A percentile compares a stretch with the other conserved stretches of the same genome.
phyloP scores from a whole-genome alignment of 2,329 filamentous ascomycete genomes.

The Ilyonectria robusta region DNA sequence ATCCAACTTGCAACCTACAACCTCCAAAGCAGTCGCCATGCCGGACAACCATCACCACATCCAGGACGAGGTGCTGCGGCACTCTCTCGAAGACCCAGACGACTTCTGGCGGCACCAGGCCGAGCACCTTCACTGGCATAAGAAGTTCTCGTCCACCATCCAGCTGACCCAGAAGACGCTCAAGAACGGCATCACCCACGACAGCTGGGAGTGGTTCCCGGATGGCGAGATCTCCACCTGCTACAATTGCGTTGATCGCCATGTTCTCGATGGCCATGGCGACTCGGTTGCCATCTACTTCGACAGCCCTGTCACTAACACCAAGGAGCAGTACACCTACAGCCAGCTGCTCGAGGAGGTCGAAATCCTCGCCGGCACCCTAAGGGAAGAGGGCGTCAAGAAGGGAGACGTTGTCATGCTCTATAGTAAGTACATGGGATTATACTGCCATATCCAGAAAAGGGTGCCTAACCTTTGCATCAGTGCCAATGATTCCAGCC shows the following conservation, averaged over 20 bases:
- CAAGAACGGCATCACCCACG: conserved; percentile 72
- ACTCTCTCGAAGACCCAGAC: conserved; percentile 78
- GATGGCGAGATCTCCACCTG: conserved; percentile 91
- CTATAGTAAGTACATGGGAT: conserved; percentile 74
- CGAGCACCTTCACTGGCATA: conserved; percentile 84
- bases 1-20: background rate
- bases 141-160: conserved; percentile 76
- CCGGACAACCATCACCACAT: conserved; percentile 44
- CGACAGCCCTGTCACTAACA: conserved; percentile 86
- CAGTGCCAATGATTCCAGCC: conserved; percentile 95
- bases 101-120: conserved; percentile 84
- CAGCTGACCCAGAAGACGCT: conserved; percentile 74
- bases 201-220: conserved; percentile 91
- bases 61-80: conserved; percentile 66
- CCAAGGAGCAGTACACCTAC: conserved; percentile 83
- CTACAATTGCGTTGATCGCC: conserved; percentile 92
- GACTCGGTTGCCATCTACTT: conserved; percentile 83
- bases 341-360: conserved; percentile 82
- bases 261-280: conserved; percentile 86
- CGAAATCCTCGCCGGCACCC: conserved; percentile 83
- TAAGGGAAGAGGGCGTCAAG: conserved; percentile 85
- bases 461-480: conserved; percentile 5
- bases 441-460: background rate
- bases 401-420: conserved; percentile 91
- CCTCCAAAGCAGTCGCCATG: conserved; percentile 22